phyloP scores from a whole-genome alignment of 768 basidiomycete species.

The Lactarius hengduanensis region DNA sequence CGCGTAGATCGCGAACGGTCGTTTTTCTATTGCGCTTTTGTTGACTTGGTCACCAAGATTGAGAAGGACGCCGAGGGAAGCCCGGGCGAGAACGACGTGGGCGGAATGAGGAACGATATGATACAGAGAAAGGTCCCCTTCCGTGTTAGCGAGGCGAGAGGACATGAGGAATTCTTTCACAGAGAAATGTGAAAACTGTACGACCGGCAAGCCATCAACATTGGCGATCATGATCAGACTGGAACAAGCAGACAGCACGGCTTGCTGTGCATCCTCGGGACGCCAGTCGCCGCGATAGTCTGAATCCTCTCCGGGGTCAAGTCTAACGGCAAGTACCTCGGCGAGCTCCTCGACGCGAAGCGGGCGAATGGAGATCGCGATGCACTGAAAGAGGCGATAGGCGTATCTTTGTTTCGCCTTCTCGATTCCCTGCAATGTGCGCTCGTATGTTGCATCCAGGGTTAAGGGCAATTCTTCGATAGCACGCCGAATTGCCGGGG shows the following conservation, averaged over 20 bases:
- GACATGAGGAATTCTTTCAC: conserved; percentile 23
- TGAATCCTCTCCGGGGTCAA: not conserved
- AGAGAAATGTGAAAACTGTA: conserved; percentile 11
- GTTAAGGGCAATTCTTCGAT: not conserved
- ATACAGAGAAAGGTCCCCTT: not conserved
- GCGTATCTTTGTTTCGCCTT: conserved; percentile 1
- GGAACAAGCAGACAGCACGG: not conserved
- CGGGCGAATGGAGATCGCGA: conserved; percentile 4
- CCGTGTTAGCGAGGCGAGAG: not conserved
- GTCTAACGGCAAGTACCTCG: conserved; percentile 7
- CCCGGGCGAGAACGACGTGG: not conserved
- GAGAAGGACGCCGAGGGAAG: conserved; percentile 7
- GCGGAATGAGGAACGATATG: not conserved
- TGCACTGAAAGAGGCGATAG: not conserved
- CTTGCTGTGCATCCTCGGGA: not conserved
- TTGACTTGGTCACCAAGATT: not conserved
- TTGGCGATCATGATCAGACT: not conserved
- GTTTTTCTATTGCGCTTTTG: not conserved
- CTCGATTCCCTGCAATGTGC: not conserved
- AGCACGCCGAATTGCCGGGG: not conserved
- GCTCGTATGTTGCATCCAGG: conserved; percentile 16
- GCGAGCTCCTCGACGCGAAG: conserved; percentile 16
- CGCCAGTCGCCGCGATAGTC: not conserved
- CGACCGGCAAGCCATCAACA: not conserved
- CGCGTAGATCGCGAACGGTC: conserved; percentile 10